phyloP scores from a whole-genome alignment of 2,329 filamentous ascomycete genomes.

The Aureobasidium sp. region DNA sequence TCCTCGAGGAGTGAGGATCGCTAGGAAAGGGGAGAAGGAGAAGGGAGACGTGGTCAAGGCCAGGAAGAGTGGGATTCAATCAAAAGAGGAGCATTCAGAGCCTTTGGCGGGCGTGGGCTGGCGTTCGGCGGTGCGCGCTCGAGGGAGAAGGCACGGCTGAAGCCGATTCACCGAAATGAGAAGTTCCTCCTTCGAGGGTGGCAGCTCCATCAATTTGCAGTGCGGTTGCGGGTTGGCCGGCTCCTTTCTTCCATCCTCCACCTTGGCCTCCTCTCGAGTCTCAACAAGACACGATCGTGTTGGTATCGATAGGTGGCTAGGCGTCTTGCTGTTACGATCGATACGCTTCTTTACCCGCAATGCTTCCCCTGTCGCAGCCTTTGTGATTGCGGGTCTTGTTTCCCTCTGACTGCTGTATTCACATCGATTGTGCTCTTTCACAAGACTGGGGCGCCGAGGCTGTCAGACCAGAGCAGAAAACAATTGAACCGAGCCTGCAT shows the following conservation, averaged over 20 bases:
- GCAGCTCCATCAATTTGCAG: slow-evolving; percentile 1
- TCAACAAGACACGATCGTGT: not conserved
- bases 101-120: slow-evolving; percentile 6
- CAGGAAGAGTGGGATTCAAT: slow-evolving; percentile 9
- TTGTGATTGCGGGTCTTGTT: not conserved
- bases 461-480: slow-evolving; percentile 1
- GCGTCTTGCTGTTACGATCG: not conserved
- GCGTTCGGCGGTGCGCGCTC: slow-evolving; percentile 4
- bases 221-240: not conserved
- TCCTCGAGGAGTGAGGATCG: not conserved
- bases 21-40: not conserved
- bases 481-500: slow-evolving; percentile 9
- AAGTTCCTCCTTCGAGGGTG: not conserved
- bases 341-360: not conserved
- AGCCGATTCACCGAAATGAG: not conserved
- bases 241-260: slow-evolving; percentile 4
- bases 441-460: not conserved
- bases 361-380: not conserved
- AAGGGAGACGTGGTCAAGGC: slow-evolving; percentile 4
- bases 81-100: slow-evolving; percentile 8
- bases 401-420: not conserved
- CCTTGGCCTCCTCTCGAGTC: slow-evolving; percentile 2
- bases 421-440: not conserved
- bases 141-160: not conserved
- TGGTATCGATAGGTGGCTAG: not conserved